Conservation (phyloP, 495 filamentous ascomycete genomes). For the Thermothielavioides terrestris region DNA sequence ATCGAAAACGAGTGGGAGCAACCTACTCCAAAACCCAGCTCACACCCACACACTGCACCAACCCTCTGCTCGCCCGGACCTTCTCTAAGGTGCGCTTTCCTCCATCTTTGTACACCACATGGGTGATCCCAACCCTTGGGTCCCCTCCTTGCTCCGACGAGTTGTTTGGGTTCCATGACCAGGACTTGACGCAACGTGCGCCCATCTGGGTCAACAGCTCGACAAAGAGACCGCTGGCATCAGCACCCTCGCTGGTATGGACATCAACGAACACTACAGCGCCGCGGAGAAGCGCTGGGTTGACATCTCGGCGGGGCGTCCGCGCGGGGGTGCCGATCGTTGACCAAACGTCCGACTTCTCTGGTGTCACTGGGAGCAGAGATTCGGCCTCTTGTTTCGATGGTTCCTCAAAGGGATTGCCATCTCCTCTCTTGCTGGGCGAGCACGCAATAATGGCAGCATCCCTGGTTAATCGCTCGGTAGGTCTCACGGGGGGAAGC, state of each 20-base stretch:
- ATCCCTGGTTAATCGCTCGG: conserved; percentile 27
- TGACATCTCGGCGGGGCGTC: conserved; percentile 43
- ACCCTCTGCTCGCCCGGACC: conserved; percentile 61
- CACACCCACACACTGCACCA: conserved; percentile 77
- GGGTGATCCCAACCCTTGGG: conserved; percentile 73
- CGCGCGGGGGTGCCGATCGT: conserved; percentile 47
- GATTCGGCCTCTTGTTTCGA: conserved; percentile 12
- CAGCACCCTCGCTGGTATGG: conserved; percentile 79
- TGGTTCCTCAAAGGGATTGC: conserved; percentile 13
- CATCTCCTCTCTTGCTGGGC: conserved; percentile 28
- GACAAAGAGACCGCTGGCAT: conserved; percentile 75
- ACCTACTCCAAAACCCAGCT: conserved; percentile 83
- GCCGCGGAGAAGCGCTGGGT: conserved; percentile 51
- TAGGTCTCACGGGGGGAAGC: conserved; percentile 29
- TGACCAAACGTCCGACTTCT: conserved; percentile 39
- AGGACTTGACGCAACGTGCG: conserved; percentile 71
- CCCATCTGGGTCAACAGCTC: conserved; percentile 79
- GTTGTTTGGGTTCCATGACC: conserved; percentile 68
- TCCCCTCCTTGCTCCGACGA: conserved; percentile 26
- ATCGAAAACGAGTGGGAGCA: background rate
- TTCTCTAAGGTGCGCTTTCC: conserved; percentile 81
- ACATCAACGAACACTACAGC: conserved; percentile 88
- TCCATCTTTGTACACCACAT: conserved; percentile 94
- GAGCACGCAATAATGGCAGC: conserved; percentile 39
- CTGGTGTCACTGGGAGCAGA: conserved; percentile 25